Evolutionary conservation across 108 stramenopile genomes (phyloP).

Genomic region (Hondaea fermentalgiana): DNA sequence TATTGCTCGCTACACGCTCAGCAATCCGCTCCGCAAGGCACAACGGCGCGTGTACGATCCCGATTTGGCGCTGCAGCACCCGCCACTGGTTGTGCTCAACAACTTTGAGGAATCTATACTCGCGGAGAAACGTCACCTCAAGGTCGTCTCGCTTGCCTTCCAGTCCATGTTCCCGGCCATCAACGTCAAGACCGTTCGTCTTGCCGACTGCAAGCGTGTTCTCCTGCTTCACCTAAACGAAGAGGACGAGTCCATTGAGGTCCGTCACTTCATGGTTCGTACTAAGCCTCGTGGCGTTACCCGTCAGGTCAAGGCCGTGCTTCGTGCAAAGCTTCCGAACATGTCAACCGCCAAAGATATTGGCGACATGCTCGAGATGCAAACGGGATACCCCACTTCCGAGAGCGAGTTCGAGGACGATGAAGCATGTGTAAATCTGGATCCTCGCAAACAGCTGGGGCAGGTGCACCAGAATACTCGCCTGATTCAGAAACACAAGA

Average conservation of each 20-base stretch:
- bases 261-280: constrained; percentile 93
- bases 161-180: constrained; percentile 98
- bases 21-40: constrained; percentile 65
- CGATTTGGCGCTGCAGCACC: constrained; percentile 50
- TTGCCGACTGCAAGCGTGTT: constrained; percentile 85
- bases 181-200: constrained; percentile 81
- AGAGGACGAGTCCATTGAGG: constrained; percentile 66
- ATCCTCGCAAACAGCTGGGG: constrained; percentile 49
- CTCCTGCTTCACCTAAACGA: constrained; percentile 71
- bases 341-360: constrained; percentile 79
- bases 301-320: constrained; percentile 72
- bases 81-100: constrained; percentile 94
- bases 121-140: constrained; percentile 64
- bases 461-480: constrained; percentile 58
- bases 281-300: constrained; percentile 87
- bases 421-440: not conserved
- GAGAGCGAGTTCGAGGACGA: constrained; percentile 34
- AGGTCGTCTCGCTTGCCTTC: constrained; percentile 90
- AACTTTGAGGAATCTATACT: constrained; percentile 78
- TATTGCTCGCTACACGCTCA: constrained; percentile 69
- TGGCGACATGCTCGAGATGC: constrained; percentile 70
- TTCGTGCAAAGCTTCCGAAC: constrained; percentile 85
- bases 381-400: constrained; percentile 16
- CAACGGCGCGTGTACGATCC: constrained; percentile 76
- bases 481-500: not conserved